Base-by-base conservation (phyloP, 1,284 basidiomycete genomes). In the Sparassis latifolia region DNA sequence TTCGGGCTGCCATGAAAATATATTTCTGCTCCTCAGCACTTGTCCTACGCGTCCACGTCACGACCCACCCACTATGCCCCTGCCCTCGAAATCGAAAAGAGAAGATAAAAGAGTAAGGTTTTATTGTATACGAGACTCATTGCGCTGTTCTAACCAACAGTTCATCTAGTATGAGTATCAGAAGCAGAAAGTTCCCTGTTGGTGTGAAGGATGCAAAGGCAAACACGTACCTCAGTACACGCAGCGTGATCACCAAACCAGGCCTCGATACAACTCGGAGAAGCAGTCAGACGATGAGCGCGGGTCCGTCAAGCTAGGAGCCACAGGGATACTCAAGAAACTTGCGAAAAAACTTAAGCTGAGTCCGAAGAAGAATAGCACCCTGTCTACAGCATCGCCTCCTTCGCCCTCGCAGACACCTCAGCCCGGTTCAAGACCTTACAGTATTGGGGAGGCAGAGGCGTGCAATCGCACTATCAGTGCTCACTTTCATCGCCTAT, bases 291-390 rank as follows among this genome's bases (percentile, higher is more conserved):
- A 37, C 35, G 35, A 7, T 12, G 12, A 6, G 35, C 7, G 35
- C 7, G 35, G 35, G 35, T 37, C 35, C 12, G 35, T 37, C 7
- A 37, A 37, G 35, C 35, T 37, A 7, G 35, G 6, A 7, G 35
- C 6, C 35, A 7, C 35, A 37, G 12, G 35, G 6, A 37, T 37
- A 7, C 10, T 6, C 50, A 40, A 40, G 12, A 32, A 93, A 37
- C 6, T 37, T 37, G 35, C 35, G 6, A 37, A 37, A 12, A 37
- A 37, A 37, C 35, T 37, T 37, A 6, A 12, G 35, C 35, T 37
- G 35, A 37, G 35, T 37, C 35, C 35, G 6, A 37, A 37, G 35
- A 20, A 20, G 20, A 20, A 20, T 20, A 20, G 20, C 20, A 20
- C 20, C 20, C 20, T 20, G 20, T 20, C 20, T 20, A 20, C 20